Conservation (phyloP, 805 yeast species). For the Candida coleopterorum region DNA sequence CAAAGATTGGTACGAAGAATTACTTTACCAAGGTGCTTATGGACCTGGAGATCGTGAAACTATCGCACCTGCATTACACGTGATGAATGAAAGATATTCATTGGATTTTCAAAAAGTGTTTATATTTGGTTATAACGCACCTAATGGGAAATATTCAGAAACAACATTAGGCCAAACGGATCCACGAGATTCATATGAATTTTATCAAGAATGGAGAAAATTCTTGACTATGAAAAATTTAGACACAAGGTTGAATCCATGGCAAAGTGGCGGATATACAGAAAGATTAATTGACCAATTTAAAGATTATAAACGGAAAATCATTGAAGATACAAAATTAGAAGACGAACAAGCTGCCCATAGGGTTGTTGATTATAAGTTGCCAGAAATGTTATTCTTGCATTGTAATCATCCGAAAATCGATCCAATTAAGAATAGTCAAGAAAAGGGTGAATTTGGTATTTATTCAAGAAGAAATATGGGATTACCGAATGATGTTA, state of each 20-base stretch:
- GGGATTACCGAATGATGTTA: slow-evolving; percentile 17
- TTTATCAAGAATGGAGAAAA: slow-evolving; percentile 20
- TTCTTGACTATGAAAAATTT: slow-evolving; percentile 19
- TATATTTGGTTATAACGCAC: slow-evolving; percentile 12
- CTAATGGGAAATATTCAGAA: slow-evolving; percentile 16
- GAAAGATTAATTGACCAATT: slow-evolving; percentile 18
- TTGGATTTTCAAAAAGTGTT: slow-evolving; percentile 16
- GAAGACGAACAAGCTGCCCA: slow-evolving; percentile 7
- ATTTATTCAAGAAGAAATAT: slow-evolving; percentile 20
- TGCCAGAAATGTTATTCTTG: slow-evolving; percentile 25
- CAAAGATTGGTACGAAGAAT: slow-evolving; percentile 20
- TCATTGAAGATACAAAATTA: slow-evolving; percentile 7
- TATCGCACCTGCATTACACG: slow-evolving; percentile 32
- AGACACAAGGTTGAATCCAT: slow-evolving; percentile 29
- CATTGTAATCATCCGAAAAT: slow-evolving; percentile 32
- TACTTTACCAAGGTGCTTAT: slow-evolving; percentile 32
- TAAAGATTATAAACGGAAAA: slow-evolving; percentile 7
- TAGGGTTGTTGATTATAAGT: slow-evolving; percentile 8
- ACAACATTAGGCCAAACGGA: slow-evolving; percentile 30
- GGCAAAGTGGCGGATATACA: slow-evolving; percentile 24
- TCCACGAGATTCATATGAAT: slow-evolving; percentile 19
- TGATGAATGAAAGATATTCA: slow-evolving; percentile 30
- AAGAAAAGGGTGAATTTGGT: slow-evolving; percentile 5
- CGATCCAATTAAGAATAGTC: slow-evolving; percentile 21
- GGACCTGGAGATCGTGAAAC: slow-evolving; percentile 36